Base-by-base conservation (phyloP, 176 grass and related monocot species). In the Poa annua region DNA sequence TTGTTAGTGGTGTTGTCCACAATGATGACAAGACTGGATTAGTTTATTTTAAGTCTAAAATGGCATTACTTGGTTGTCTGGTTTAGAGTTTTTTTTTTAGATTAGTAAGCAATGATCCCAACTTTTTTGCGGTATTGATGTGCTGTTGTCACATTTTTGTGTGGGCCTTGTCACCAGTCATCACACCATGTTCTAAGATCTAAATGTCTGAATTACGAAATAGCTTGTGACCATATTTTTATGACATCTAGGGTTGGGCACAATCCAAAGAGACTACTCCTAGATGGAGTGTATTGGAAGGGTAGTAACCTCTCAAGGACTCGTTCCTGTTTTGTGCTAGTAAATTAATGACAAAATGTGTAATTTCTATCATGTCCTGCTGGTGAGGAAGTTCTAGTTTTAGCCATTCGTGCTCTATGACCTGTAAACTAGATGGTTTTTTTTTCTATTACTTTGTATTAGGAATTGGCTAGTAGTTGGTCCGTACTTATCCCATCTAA, bases 41-140 rank as follows among this genome's bases (percentile, higher is more conserved):
- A 67, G 38, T 62, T 45, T 38, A 73, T 65, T 73, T 68, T 33
- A 65, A 35, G 32, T 68, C 61, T 67, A 21, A 61, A 15, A 33
- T 55, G 21, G 15, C 45, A 65, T 49, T 32, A 26, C 35, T 59
- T 33, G 59, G 17, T 22, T 76, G 21, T 42, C 16, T 13, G 5
- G 17, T 61, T 62, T 33, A 29, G n/a, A 49, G 10, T 34, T 83
- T 34, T 75, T 34, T 75, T 65, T 83, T 24, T 76, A 29, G 62
- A 29, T 0, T 16, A 0, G 7, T 52, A 50, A 89, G 17, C 62
- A 34, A 33, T 50, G 19, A 32, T 22, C 36, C 32, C 24, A 50
- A 50, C 48, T 50, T 16, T 44, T 44, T 16, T 49, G 64, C 66
- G 45, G 16, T 14, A 41, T 66, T 16, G 17, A 36, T 51, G 59